Base-by-base conservation (phyloP, 2,329 filamentous ascomycete genomes). In the Talaromyces albobiverticillius region DNA sequence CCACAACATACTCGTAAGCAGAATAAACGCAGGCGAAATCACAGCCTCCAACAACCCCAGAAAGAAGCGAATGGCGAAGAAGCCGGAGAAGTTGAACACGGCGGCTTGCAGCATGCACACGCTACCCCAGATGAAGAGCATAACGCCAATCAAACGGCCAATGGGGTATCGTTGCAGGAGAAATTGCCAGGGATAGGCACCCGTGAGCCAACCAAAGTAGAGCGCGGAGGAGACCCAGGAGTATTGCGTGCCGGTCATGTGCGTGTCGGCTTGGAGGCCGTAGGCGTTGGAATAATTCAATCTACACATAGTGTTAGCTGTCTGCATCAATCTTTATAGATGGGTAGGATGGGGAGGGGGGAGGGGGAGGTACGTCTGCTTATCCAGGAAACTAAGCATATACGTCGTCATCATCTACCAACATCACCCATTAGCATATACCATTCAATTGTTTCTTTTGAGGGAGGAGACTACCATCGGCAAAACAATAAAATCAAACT, bases 51-150 rank as follows among this genome's bases (percentile, higher is more conserved):
- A 65, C 46, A 78, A 67, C 22, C 76, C 76, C 63, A 79, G 69
- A 2, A 78, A 66, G 42, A 80, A 73, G 20, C 78, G 71, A 47
- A 79, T 66, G 0, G 75, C 71, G 2, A 80, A 62, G 5, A 80
- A 68, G 9, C 73, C 71, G 1, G 69, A 69, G 58, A 71, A 76
- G 47, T 69, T 71, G 45, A 63, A 68, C 0, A 69, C 69, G 20
- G 41, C 41, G 13, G 41, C 41, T 20, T 43, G 71, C 9, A 68
- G 64, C 53, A 70, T 64, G 25, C 72, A 64, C n/a, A 76, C 59
- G 0, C 66, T 60, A 20, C 69, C 69, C 78, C 78, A 80, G 36
- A 72, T 52, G 3, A 71, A 52, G 6, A 72, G 61, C 67, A 76
- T 75, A 2, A 60, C 53, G 3, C 72, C 73, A 51, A 76, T 70